A percentile compares a stretch with the other conserved stretches of the same genome.
phyloP scores from a whole-genome alignment of 176 grass and related monocot species.

The Rhynchospora tenuis region DNA sequence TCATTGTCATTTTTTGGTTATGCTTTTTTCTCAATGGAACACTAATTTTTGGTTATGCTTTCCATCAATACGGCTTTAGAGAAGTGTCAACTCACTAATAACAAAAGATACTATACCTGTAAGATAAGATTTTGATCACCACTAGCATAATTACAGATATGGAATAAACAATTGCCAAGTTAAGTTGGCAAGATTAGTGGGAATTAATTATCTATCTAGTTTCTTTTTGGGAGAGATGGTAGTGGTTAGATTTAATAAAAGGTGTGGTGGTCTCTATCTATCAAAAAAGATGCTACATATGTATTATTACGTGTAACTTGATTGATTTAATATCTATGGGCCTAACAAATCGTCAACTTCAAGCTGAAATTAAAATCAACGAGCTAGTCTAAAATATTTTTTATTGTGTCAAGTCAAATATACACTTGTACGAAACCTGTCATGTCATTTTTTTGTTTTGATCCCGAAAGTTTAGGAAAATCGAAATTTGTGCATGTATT shows the following conservation, averaged over 20 bases:
- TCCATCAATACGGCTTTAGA: background rate
- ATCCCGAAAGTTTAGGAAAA: background rate
- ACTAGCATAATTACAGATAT: background rate
- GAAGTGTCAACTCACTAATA: background rate
- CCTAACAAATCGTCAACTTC: background rate
- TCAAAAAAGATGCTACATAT: background rate
- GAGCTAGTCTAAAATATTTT: background rate
- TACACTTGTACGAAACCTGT: background rate
- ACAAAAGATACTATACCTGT: background rate
- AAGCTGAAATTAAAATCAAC: background rate
- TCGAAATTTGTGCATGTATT: background rate
- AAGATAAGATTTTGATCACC: background rate
- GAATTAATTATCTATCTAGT: constrained; percentile 3
- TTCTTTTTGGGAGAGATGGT: background rate
- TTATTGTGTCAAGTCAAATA: constrained; percentile 12
- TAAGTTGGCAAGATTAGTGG: background rate
- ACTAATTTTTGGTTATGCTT: background rate
- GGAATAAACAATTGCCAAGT: background rate
- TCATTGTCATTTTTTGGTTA: constrained; percentile 5
- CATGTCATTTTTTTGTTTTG: background rate
- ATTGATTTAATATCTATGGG: background rate
- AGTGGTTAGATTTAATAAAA: constrained; percentile 14
- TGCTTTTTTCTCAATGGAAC: background rate
- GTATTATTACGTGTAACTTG: background rate
- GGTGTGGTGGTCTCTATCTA: background rate